Evolutionary conservation across 768 basidiomycete genomes (phyloP), one percentile per base, ranked within the genome.

Genomic region (Imleria badia): DNA sequence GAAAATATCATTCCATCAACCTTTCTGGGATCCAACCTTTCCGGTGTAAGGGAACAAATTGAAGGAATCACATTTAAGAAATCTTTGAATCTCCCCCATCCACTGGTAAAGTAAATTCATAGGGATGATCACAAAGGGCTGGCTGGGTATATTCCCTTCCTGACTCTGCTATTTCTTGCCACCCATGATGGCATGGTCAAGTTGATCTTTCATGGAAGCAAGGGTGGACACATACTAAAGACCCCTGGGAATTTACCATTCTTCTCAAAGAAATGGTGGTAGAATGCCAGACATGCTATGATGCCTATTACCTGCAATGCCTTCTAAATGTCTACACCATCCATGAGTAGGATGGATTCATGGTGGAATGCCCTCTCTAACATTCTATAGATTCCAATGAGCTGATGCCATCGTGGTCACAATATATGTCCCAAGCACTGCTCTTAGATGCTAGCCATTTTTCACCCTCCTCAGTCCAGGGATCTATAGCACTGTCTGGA

Each of bases 361-460:
- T 36, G 26, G 1, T 56, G n/a, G 3, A 64, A 50, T 0, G 44
- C 35, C 0, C 48, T 31, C 15, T 62, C 17, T 1, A 66, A 13
- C 54, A 70, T 61, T n/a, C 56, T 44, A 43, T 54, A 33, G 6
- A 70, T 63, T 0, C 64, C 55, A 1, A 66, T 36, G 0, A 67
- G 47, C 34, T 67, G 60, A 44, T 66, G 65, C 65, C 65, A 66
- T 0, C n/a, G n/a, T n/a, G n/a, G n/a, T n/a, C n/a, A n/a, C n/a
- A n/a, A n/a, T n/a, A n/a, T n/a, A n/a, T n/a, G n/a, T n/a, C n/a
- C n/a, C n/a, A n/a, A n/a, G n/a, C n/a, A n/a, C n/a, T n/a, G 2
- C 1, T 13, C 2, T 40, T 20, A 3, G 38, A 13, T 0, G 48
- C 43, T 0, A 64, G 49, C 62, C 62, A 64, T 1, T 2, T 30